Evolutionary conservation across 1,284 basidiomycete species (phyloP), one percentile per base, ranked within the genome.

Genomic region (Melampsora abietis-canadensis): DNA sequence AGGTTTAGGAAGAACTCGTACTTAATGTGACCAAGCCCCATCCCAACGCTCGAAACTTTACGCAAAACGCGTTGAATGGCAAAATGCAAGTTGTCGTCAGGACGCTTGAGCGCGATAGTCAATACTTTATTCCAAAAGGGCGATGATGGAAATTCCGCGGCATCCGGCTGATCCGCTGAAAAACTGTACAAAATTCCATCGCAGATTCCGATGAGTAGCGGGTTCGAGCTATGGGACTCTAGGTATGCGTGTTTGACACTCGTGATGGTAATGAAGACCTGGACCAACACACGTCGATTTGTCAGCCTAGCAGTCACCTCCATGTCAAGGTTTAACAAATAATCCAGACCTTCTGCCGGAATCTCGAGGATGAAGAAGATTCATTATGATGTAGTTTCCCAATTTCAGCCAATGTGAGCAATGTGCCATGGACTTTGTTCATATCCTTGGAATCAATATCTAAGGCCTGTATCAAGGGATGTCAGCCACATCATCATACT

Each of bases 371-470:
- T 40, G 37, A 27, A 19, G 44, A 48, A 60, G n/a, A 44, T 8
- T 65, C 31, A 37, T 59, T n/a, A 24, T 73, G 61, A 8, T 54
- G 5, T 24, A 37, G 30, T 31, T 82, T 81, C 0, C 90, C 88
- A 8, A 96, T 83, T 79, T 92, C 88, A 5, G 86, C 85, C 37
- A 97, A 83, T 0, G 87, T 88, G 15, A 90, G 84, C 6, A 97
- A 82, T n/a, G 87, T 88, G 2, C 94, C 94, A 80, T 97, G 94
- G 2, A 92, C 83, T 79, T 91, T 89, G 24, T 85, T 84, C 4
- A 84, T 79, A 80, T 97, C 93, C 24, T 88, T 82, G 0, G 88
- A 89, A 12, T 83, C 81, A 21, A 94, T 82, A 24, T 89, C 82
- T 24, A 79, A 81, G 21, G 85, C 84, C 90, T 93, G 78, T 5